Evolutionary conservation across 495 filamentous ascomycete species (phyloP).

Genomic region (Trichoderma virens): DNA sequence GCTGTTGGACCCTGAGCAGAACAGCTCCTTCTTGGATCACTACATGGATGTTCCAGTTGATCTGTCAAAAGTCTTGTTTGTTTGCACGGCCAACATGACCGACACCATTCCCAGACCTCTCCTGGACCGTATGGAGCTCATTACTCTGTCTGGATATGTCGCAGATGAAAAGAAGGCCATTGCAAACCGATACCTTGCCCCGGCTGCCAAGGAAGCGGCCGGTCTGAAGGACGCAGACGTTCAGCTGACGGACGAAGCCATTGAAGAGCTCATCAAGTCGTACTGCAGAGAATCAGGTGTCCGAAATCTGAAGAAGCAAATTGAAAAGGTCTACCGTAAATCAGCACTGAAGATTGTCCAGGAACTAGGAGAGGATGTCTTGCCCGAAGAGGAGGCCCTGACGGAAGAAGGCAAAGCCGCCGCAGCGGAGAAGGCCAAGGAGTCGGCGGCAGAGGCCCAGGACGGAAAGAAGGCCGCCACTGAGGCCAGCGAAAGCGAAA

Average conservation of each 20-base stretch:
- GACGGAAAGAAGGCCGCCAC: constrained; percentile 19
- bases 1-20: constrained; percentile 94
- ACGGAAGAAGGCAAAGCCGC: constrained; percentile 82
- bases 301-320: constrained; percentile 97
- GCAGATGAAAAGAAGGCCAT: constrained; percentile 99
- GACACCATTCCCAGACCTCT: constrained; percentile 95
- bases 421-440: constrained; percentile 48
- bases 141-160: constrained; percentile 93
- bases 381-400: constrained; percentile 74
- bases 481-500: constrained; percentile 22
- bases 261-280: constrained; percentile 94
- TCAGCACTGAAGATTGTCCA: constrained; percentile 94
- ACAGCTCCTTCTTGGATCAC: constrained; percentile 94
- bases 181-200: constrained; percentile 84
- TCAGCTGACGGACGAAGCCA: constrained; percentile 69
- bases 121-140: constrained; percentile 96
- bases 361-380: constrained; percentile 80
- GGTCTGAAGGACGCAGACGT: constrained; percentile 90
- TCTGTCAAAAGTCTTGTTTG: constrained; percentile 95
- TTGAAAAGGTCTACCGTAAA: constrained; percentile 98
- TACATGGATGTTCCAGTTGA: constrained; percentile 99
- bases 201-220: constrained; percentile 81
- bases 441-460: constrained; percentile 50
- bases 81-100: constrained; percentile 98
- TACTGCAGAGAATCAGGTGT: constrained; percentile 97